Base-by-base conservation (phyloP, 2,329 filamentous ascomycete species). In the Lasiodiplodia sp. region DNA sequence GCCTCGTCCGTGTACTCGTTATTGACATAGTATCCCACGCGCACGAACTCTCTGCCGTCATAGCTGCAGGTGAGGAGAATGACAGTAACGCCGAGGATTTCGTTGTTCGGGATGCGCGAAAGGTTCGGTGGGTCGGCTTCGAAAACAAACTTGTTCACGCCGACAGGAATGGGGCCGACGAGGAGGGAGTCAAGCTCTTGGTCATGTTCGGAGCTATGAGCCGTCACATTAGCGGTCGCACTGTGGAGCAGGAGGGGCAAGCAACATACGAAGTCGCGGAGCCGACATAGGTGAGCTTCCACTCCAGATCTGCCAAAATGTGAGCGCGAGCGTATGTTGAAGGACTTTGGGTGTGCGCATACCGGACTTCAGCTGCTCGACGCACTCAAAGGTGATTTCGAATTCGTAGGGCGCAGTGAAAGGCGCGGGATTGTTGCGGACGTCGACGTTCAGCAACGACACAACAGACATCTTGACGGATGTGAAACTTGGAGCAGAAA, bases 21-120 rank as follows among this genome's bases (percentile, higher is more conserved):
- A 87, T 98, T 99, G 76, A 99, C 96, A 75, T 99, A 99, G 87
- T 99, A 99, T 71, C 96, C 96, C 52, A 99, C 95, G 73, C 96
- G 94, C 49, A 99, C 94, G 76, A 99, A 99, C 81, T 99, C 96
- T 77, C 96, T 90, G 66, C 92, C 92, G 76, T 99, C 96, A 83
- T 99, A 99, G 80, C 93, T 92, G 83, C 96, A 98, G 69, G 94
- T 97, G 73, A 99, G 88, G 68, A 99, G 91, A 75, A 99, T 94
- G 76, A 99, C 96, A 4, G 96, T 99, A 63, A 99, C 96, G 70
- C 96, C 96, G 56, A 99, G 88, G 75, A 99, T 94, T 83, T 99
- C 96, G 74, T 93, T 94, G 74, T 94, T 91, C 68, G 96, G 96
- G 76, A 99, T 98, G 80, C 92, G 91, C 75, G 89, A 88, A 69